phyloP scores from a whole-genome alignment of 2,329 filamentous ascomycete genomes.

The Malbranchea cinnamomea region DNA sequence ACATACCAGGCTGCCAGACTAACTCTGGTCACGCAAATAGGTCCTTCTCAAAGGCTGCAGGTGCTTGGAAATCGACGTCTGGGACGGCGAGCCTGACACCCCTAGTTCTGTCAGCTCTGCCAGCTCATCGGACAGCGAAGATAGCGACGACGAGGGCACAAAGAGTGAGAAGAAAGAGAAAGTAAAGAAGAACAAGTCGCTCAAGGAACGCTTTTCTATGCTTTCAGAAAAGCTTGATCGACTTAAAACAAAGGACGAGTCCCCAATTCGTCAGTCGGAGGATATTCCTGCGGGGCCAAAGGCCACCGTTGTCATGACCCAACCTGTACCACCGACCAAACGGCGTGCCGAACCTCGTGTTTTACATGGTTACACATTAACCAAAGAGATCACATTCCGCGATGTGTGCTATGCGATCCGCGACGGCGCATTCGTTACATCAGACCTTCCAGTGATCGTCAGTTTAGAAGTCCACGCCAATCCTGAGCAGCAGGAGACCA shows the following conservation, averaged over 20 bases:
- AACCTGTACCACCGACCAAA: no score
- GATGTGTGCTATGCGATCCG: constrained; percentile 70
- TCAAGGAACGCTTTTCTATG: constrained; percentile 8
- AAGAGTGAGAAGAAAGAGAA: constrained; percentile 13
- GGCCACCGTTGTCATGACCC: no score
- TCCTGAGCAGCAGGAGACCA: constrained; percentile 68
- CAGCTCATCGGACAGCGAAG: constrained; percentile 20
- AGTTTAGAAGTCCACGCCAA: constrained; percentile 85
- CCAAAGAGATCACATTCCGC: constrained; percentile 71
- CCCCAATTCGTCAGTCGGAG: neutral
- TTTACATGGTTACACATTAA: constrained; percentile 75
- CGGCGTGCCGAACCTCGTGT: constrained; percentile 54
- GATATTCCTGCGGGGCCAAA: constrained; percentile 1
- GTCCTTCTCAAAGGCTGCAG: constrained; percentile 64
- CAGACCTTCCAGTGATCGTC: constrained; percentile 70
- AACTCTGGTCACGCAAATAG: constrained; percentile 23
- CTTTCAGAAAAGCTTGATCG: constrained; percentile 10
- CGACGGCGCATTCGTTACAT: constrained; percentile 62
- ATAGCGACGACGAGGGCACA: constrained; percentile 12
- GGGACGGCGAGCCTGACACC: constrained; percentile 52
- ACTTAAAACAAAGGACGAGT: constrained; percentile 1
- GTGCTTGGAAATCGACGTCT: constrained; percentile 90
- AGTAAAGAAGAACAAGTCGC: constrained; percentile 12
- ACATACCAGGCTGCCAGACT: constrained; percentile 2
- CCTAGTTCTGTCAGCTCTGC: no score